A percentile compares a stretch with the other conserved stretches of the same genome.
Evolutionary conservation across 306 rosid genomes (phyloP).

Genomic region (Quillaja saponaria): DNA sequence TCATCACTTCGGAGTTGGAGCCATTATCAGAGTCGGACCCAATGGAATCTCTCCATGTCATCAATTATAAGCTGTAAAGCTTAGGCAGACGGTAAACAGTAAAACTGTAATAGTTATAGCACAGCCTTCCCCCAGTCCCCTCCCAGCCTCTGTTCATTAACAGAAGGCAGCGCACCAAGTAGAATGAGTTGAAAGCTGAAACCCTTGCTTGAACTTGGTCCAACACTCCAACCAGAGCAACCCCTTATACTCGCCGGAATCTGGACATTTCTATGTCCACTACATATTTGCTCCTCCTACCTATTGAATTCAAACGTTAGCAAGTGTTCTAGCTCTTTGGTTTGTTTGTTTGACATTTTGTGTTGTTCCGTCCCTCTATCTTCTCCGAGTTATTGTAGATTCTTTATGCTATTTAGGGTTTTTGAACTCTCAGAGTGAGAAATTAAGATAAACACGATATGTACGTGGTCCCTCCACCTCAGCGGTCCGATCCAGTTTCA

Average conservation of each 20-base stretch:
- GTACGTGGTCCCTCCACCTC: constrained; percentile 97
- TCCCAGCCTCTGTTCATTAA: no score
- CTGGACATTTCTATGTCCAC: constrained; percentile 27
- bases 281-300: no score
- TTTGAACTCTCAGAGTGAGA: constrained; percentile 17
- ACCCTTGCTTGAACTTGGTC: constrained; percentile 29
- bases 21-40: constrained; percentile 17
- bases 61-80: constrained; percentile 38
- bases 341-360: constrained; percentile 6
- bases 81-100: constrained; percentile 24
- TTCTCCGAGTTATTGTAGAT: constrained; percentile 15
- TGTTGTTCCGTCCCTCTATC: background rate
- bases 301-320: constrained; percentile 30
- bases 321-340: constrained; percentile 29
- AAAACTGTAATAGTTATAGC: constrained; percentile 23
- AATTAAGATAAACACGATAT: constrained; percentile 28
- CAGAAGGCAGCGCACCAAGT: background rate
- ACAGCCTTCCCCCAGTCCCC: no score
- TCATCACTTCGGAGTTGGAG: constrained; percentile 8
- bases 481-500: constrained; percentile 72
- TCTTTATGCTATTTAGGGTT: constrained; percentile 13
- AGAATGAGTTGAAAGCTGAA: constrained; percentile 13
- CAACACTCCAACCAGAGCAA: constrained; percentile 31
- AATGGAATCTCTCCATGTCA: constrained; percentile 43
- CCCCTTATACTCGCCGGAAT: constrained; percentile 39